Evolutionary conservation across 768 basidiomycete species (phyloP), one percentile per base, ranked within the genome.

Genomic region (Boletus fagicola): DNA sequence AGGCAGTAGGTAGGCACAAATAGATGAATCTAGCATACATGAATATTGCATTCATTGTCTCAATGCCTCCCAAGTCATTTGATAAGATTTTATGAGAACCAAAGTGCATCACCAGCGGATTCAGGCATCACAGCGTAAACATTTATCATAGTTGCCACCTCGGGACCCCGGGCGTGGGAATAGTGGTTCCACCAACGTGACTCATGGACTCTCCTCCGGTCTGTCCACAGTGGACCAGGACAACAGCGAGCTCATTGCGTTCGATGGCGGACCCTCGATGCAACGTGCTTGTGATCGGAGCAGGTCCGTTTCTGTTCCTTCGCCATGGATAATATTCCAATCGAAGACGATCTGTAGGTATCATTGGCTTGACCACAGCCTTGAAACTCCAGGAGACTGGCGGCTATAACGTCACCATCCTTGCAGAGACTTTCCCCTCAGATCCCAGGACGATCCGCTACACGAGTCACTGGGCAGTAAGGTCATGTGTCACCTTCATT

Each of bases 401-500:
- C 4, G 74, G 72, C 2, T 85, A 86, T 62, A 69, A 73, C 8
- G 88, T 91, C 22, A 83, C 82, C 1, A 78, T 92, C 45, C 71
- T 90, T 15, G 86, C 89, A 1, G 86, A 89, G 44, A 73, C 77
- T 4, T 75, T 90, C 38, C 89, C 89, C 0, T 83, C 77, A 35
- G 89, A 92, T 71, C 78, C 82, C 4, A 86, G 85, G 74, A 78
- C 76, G 28, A 83, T 86, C 63, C 77, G 77, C 56, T 90, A 88
- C 62, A 88, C 90, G 4, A 88, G 86, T 68, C 80, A 80, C 18
- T 91, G 90, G 89, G 90, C 89, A 38, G 90, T 88, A 60, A 56
- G 85, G 43, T 10, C 13, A 40, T 52, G 1, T 4, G 6, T 36
- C 18, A 8, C 13, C 15, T 2, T 13, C 26, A 8, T 10, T 28